phyloP scores from a whole-genome alignment of 2,329 filamentous ascomycete species.

The Polytolypa hystricis region DNA sequence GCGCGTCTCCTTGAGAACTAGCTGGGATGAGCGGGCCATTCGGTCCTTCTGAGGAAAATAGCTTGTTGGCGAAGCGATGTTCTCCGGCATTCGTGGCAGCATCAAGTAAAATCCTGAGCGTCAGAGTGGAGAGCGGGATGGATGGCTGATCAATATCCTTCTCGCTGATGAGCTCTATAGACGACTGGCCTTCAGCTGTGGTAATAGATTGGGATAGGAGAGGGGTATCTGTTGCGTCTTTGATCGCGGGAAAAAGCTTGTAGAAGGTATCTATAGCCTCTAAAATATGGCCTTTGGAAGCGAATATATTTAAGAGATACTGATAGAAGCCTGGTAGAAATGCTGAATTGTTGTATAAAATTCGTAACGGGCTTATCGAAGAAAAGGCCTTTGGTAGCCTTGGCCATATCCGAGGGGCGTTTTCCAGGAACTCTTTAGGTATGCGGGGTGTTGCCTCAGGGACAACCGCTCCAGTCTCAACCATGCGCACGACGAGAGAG shows the following conservation, averaged over 20 bases:
- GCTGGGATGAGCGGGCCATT: constrained; percentile 44
- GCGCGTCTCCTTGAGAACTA: constrained; percentile 35
- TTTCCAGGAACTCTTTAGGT: constrained; percentile 30
- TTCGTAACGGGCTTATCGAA: not conserved
- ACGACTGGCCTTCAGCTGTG: too few species aligned
- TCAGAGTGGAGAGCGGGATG: too few species aligned
- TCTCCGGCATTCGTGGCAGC: constrained; percentile 36
- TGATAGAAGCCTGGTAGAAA: constrained; percentile 11
- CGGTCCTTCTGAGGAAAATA: constrained; percentile 41
- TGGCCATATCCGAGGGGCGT: constrained; percentile 4
- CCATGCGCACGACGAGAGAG: constrained; percentile 37
- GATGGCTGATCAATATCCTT: too few species aligned
- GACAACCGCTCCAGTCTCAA: constrained; percentile 39
- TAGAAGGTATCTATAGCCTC: constrained; percentile 10
- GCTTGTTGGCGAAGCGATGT: constrained; percentile 42
- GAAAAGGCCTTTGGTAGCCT: not conserved
- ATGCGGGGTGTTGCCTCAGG: constrained; percentile 35
- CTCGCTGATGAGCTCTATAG: too few species aligned
- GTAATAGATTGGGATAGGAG: too few species aligned
- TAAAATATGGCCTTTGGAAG: constrained; percentile 6
- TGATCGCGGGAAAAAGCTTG: constrained; percentile 7
- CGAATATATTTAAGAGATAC: constrained; percentile 12
- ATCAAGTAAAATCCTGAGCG: too few species aligned
- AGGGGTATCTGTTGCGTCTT: too few species aligned
- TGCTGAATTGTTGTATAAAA: constrained; percentile 5